These are phyloP conservation scores for Knoxdaviesia proteae DNA, from an alignment of 2,329 filamentous ascomycete genomes.

Conservation along the genomic window DNA sequence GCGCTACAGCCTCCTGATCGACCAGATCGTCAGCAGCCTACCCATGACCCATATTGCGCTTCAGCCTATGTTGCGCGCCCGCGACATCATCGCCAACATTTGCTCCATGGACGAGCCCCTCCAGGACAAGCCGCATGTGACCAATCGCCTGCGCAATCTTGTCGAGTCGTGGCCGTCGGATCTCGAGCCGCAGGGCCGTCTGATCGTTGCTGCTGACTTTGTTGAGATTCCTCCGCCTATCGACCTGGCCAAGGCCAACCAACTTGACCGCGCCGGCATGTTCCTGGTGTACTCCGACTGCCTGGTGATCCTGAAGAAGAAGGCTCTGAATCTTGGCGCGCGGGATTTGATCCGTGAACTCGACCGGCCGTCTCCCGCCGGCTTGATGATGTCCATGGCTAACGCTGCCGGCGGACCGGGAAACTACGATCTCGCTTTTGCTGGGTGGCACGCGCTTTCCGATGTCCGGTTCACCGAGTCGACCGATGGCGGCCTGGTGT, in stretches of 20 bases:
- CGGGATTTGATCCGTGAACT: constrained; percentile 67
- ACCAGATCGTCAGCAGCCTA: constrained; percentile 75
- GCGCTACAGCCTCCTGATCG: constrained; percentile 87
- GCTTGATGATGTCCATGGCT: constrained; percentile 40
- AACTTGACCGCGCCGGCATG: constrained; percentile 39
- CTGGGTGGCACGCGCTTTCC: constrained; percentile 47
- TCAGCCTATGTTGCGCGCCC: constrained; percentile 62
- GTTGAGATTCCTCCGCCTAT: constrained; percentile 59
- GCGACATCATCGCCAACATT: constrained; percentile 89
- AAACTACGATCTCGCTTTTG: constrained; percentile 53
- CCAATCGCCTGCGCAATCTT: constrained; percentile 54
- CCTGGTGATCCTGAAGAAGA: constrained; percentile 56
- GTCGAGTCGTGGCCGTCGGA: constrained; percentile 57
- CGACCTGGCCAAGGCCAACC: constrained; percentile 17
- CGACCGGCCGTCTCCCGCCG: constrained; percentile 53
- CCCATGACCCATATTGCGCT: constrained; percentile 73
- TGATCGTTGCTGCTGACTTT: constrained; percentile 67
- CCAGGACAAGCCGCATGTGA: constrained; percentile 51
- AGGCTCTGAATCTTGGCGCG: constrained; percentile 41
- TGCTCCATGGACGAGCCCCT: constrained; percentile 68
- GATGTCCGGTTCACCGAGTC: constrained; percentile 57
- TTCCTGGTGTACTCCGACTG: constrained; percentile 72
- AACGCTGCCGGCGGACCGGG: constrained; percentile 39
- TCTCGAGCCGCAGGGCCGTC: constrained; percentile 52
- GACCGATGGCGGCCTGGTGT: constrained; percentile 39